These are phyloP conservation scores for Gossypium stocksii DNA, from an alignment of 345 rosid genomes.

Conservation along the genomic window DNA sequence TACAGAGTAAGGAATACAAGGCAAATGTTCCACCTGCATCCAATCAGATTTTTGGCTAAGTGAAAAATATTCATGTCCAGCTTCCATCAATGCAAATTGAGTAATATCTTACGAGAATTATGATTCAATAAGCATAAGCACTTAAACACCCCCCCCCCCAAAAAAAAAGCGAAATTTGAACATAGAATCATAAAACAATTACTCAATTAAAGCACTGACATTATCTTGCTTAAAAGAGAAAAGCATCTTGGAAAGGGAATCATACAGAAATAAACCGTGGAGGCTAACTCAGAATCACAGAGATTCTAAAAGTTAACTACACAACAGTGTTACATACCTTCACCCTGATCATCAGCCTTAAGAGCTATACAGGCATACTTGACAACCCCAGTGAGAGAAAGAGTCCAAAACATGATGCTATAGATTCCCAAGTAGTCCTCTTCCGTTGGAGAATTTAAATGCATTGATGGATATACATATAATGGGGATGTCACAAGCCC, in stretches of 20 bases:
- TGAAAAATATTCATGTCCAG: neutral
- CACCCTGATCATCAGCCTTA: constrained; percentile 67
- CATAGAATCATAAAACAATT: neutral
- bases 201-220: neutral
- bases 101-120: no score
- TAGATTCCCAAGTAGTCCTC: constrained; percentile 59
- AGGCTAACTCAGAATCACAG: neutral
- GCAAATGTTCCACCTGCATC: constrained; percentile 89
- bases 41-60: constrained; percentile 3
- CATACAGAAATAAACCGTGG: no score
- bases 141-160: neutral
- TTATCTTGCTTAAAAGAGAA: no score
- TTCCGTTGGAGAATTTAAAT: constrained; percentile 49
- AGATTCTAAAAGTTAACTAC: neutral
- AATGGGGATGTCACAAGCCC: constrained; percentile 71
- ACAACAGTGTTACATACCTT: constrained; percentile 40
- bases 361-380: constrained; percentile 51
- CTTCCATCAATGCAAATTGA: no score
- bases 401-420: constrained; percentile 70
- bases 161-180: neutral
- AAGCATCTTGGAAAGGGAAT: no score
- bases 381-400: constrained; percentile 54
- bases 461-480: constrained; percentile 66
- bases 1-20: constrained; percentile 70
- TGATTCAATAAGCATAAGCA: neutral